Conservation (phyloP, 495 filamentous ascomycete species). For the Penicillium pancosmium region DNA sequence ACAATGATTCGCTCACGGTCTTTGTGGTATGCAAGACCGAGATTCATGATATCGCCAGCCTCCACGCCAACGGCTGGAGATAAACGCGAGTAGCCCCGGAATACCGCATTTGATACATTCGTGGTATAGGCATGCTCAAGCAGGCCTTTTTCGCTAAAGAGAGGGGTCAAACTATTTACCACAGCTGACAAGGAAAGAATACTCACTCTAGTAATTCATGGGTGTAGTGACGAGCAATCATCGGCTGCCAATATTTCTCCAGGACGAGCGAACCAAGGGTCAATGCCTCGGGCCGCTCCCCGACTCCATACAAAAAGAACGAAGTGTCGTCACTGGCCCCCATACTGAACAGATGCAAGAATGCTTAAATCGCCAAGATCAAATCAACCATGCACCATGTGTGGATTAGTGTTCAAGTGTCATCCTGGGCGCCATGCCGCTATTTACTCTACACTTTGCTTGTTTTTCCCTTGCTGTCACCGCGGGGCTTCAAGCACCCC, state of each 20-base stretch:
- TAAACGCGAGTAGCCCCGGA: conserved; percentile 24
- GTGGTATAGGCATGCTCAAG: conserved; percentile 22
- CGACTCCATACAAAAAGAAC: conserved; percentile 32
- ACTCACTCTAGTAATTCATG: conserved; percentile 25
- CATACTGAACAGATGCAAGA: conserved; percentile 5
- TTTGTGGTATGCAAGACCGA: conserved; percentile 29
- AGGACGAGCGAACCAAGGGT: conserved; percentile 30
- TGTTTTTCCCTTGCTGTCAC: conserved; percentile 7
- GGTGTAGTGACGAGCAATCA: conserved; percentile 31
- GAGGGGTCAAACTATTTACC: no score
- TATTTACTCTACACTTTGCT: conserved; percentile 7
- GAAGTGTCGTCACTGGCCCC: conserved; percentile 24
- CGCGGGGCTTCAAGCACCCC: conserved; percentile 5
- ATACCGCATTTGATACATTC: conserved; percentile 20
- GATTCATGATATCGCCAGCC: conserved; percentile 26
- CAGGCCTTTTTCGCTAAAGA: conserved; percentile 22
- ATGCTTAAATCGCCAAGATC: conserved; percentile 15
- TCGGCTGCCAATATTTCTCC: conserved; percentile 34
- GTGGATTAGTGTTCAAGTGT: not conserved
- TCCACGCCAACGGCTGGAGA: conserved; percentile 22
- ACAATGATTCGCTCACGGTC: conserved; percentile 26
- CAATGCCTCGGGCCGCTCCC: conserved; percentile 30
- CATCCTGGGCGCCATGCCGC: conserved; percentile 1
- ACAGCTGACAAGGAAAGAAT: not conserved
- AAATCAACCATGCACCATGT: not conserved